Percentiles rank a stretch among this genome's conserved stretches.
phyloP scores from a whole-genome alignment of 2,329 filamentous ascomycete genomes.

The Hymenotorrendiella dingleyae region DNA sequence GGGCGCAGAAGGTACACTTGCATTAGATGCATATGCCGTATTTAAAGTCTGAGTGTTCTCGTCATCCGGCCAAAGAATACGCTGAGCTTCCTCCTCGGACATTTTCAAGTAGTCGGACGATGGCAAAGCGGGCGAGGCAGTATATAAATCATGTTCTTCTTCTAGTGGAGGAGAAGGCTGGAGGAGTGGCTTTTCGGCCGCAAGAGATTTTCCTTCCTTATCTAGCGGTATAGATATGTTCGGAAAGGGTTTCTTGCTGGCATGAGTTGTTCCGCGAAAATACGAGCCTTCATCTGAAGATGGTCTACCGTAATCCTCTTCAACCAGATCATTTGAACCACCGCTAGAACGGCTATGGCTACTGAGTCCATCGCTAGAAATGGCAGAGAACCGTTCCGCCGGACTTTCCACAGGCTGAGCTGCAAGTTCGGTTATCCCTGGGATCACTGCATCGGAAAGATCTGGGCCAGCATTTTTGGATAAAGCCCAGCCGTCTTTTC shows the following conservation, averaged over 20 bases:
- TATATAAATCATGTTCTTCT: conserved; percentile 13
- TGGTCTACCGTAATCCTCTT: conserved; percentile 14
- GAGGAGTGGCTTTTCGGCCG: conserved; percentile 4
- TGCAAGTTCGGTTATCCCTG: conserved; percentile 14
- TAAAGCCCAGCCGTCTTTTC: conserved; percentile 43
- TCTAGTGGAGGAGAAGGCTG: not conserved
- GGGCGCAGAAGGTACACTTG: conserved; percentile 11
- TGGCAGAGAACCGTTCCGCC: not conserved
- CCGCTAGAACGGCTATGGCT: conserved; percentile 37
- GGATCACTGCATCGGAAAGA: conserved; percentile 7
- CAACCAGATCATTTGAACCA: conserved; percentile 33
- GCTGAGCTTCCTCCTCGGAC: conserved; percentile 26
- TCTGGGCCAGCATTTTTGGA: conserved; percentile 32
- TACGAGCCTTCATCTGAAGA: conserved; percentile 7
- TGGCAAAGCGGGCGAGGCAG: conserved; percentile 13
- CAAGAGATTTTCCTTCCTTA: conserved; percentile 15
- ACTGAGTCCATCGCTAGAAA: conserved; percentile 29
- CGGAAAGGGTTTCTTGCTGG: not conserved
- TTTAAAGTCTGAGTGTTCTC: conserved; percentile 8
- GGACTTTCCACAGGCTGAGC: conserved; percentile 6
- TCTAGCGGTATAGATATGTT: conserved; percentile 5
- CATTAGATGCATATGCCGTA: not conserved
- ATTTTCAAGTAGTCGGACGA: conserved; percentile 5
- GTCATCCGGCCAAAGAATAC: conserved; percentile 22
- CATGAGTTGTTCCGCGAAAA: not conserved